Percentiles rank a stretch among this genome's conserved stretches.
phyloP scores from a whole-genome alignment of 2,329 filamentous ascomycete genomes.

The Fusarium duplospermum region DNA sequence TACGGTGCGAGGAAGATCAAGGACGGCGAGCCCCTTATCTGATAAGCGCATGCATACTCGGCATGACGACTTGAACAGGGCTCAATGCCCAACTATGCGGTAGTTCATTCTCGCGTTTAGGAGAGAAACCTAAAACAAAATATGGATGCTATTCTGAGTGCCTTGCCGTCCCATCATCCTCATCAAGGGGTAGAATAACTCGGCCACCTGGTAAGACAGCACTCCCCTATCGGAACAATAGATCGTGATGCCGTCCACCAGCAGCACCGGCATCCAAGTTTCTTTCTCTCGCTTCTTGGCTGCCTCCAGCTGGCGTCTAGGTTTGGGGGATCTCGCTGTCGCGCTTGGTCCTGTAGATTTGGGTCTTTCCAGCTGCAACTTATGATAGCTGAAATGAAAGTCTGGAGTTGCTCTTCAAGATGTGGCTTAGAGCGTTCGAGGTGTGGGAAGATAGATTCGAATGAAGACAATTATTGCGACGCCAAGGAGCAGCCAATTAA shows the following conservation, averaged over 20 bases:
- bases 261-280: neutral
- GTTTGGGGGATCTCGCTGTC: too few species aligned
- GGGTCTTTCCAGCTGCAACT: too few species aligned
- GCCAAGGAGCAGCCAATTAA: too few species aligned
- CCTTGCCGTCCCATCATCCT: neutral
- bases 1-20: constrained; percentile 48
- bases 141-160: neutral
- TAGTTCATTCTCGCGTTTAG: neutral
- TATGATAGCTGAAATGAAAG: too few species aligned
- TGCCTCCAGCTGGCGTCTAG: neutral
- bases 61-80: neutral
- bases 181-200: neutral
- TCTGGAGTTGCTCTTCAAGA: too few species aligned
- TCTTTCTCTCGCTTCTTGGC: neutral
- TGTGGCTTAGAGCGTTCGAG: too few species aligned
- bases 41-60: neutral
- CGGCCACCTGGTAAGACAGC: neutral
- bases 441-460: too few species aligned
- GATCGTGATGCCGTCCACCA: neutral
- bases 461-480: too few species aligned
- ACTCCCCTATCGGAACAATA: neutral
- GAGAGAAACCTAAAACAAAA: neutral
- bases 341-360: too few species aligned
- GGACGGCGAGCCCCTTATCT: constrained; percentile 53
- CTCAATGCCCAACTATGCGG: neutral